A percentile compares a stretch with the other conserved stretches of the same genome.
Conservation (phyloP, 225 moss, liverwort and hornwort species). For the Neckera pumila region DNA sequence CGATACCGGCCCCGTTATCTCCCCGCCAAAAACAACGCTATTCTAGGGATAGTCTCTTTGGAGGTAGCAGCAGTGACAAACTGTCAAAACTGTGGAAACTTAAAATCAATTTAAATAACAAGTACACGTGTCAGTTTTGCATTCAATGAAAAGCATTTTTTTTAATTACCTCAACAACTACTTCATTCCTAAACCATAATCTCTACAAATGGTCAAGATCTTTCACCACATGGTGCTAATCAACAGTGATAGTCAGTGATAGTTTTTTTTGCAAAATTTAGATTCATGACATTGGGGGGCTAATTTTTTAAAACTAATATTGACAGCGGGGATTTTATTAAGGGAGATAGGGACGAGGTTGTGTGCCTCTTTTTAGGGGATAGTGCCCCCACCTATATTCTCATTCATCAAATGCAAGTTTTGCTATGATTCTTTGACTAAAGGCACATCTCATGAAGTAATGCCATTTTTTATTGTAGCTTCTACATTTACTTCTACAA, state of each 20-base stretch:
- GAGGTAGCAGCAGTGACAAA: neutral
- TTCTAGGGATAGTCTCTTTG: neutral
- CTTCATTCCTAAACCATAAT: neutral
- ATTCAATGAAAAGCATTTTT: neutral
- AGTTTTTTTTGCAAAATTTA: neutral
- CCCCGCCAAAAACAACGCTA: neutral
- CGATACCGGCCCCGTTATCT: neutral
- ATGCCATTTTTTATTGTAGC: neutral
- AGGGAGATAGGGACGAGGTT: accelerated
- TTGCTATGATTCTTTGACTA: neutral
- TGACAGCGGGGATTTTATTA: neutral
- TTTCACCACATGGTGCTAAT: accelerated
- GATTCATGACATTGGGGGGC: neutral
- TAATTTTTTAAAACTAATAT: neutral
- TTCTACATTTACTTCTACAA: accelerated
- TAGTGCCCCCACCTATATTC: neutral
- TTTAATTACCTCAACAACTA: no score
- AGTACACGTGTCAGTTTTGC: neutral
- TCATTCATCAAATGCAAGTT: neutral
- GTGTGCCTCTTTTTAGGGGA: neutral
- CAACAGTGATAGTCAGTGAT: no score
- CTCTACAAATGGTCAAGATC: accelerated
- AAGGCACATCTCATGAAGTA: neutral
- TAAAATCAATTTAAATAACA: neutral
- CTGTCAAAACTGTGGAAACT: no score